Evolutionary conservation across 2,329 filamentous ascomycete genomes (phyloP), one percentile per base, ranked within the genome.

Genomic region (Phialophora chinensis): DNA sequence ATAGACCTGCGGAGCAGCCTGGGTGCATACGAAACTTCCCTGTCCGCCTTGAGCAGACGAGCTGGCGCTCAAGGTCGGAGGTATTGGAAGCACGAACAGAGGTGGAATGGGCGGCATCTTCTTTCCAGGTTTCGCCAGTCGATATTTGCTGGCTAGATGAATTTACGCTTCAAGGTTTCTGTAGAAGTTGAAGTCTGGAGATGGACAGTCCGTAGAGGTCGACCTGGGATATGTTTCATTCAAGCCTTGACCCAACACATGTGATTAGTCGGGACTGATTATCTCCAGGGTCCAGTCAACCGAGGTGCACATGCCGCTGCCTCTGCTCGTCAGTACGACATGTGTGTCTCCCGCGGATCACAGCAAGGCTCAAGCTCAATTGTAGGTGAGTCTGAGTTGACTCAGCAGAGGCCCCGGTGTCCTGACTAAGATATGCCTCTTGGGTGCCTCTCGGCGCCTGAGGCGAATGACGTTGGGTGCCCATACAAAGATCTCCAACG

Each of bases 1-100:
- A 78, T 95, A 95, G 74, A 92, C 84, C 47, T 79, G 76, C 3
- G 85, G 81, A 14, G 81, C 77, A 1, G 90, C 88, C 62, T 85
- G 80, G 11, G 88, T 89, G 82, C 87, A 88, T 69, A 84, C 80
- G 69, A 93, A 85, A 70, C 79, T 79, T 74, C 89, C 89, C 10
- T 67, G 67, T 58, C 66, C 63, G 17, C 47, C 52, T 47, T 53
- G 29, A 65, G 68, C 49, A 12, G 59, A 35, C 8, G 79, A 78
- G 38, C 68, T 69, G 44, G 65, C 68, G 56, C 71, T 66, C 49
- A 61, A 44, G 8, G 78, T 75, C 62, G 82, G 75, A 49, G 80
- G 76, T 73, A 89, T 83, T 50, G 87, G 85, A 71, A 91, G 78
- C 10, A 84, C 85, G 80, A 91, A 89, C 65, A 89, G 81, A 20